Percentiles rank a stretch among this genome's conserved stretches.
Conservation (phyloP, 208 protist genomes). For the Trichomonas vaginalis region DNA sequence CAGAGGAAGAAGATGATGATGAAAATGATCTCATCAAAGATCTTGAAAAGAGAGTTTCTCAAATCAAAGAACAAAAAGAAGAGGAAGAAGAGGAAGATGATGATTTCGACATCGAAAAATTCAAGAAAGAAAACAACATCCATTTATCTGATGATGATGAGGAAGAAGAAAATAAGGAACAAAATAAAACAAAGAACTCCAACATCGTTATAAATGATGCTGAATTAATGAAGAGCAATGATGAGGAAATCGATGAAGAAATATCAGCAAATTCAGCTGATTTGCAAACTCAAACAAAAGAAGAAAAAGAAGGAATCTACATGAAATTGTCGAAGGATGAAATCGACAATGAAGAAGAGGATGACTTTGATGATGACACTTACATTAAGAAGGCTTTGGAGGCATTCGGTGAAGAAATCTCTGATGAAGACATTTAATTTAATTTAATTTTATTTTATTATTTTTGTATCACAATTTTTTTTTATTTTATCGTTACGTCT, state of each 20-base stretch:
- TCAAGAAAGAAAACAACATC: background rate
- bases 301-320: background rate
- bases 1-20: no score
- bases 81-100: background rate
- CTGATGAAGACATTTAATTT: background rate
- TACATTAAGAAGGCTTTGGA: background rate
- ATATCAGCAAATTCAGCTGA: background rate
- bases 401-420: background rate
- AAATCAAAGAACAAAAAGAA: background rate
- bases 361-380: background rate
- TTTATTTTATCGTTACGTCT: no score
- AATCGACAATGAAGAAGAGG: background rate
- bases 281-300: background rate
- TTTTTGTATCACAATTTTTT: no score
- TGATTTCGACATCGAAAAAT: background rate
- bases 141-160: background rate
- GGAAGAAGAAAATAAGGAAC: background rate
- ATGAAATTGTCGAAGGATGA: background rate
- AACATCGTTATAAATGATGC: background rate
- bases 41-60: no score
- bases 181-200: background rate
- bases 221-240: background rate
- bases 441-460: no score
- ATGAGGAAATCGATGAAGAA: background rate
- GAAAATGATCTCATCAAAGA: no score